Percentiles rank a stretch among this genome's conserved stretches.
Conservation (phyloP, 1,284 basidiomycete genomes). For the Puccinia hordei region DNA sequence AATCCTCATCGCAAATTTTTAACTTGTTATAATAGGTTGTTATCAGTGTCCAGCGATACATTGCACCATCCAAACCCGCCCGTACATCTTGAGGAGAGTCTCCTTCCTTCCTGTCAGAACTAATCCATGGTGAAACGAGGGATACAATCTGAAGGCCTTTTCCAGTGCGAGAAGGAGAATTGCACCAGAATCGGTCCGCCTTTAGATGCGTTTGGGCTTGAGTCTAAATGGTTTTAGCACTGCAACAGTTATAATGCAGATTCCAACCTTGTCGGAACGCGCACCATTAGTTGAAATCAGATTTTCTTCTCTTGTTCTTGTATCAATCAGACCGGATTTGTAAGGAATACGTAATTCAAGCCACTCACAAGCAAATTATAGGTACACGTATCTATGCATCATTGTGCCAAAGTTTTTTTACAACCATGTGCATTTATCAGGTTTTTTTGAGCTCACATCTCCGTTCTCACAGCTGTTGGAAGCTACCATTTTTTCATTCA, state of each 20-base stretch:
- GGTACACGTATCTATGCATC: too few relatives aligned
- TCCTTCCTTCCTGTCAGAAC: background rate
- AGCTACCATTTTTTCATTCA: too few relatives aligned
- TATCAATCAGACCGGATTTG: background rate
- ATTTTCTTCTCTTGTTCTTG: background rate
- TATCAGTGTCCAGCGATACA: slow-evolving; percentile 21
- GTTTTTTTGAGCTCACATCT: too few relatives aligned
- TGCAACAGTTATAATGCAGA: background rate
- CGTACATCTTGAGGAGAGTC: background rate
- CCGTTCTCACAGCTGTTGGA: too few relatives aligned
- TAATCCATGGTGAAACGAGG: too few relatives aligned
- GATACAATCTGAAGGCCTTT: too few relatives aligned
- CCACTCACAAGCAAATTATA: too few relatives aligned
- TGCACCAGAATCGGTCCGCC: background rate
- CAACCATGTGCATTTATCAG: too few relatives aligned
- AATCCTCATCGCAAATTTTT: background rate
- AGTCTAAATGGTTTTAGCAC: background rate
- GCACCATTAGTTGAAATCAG: background rate
- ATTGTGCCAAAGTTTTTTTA: too few relatives aligned
- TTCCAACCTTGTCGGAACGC: background rate
- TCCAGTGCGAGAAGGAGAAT: background rate
- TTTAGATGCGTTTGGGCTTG: background rate
- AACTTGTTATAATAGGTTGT: background rate
- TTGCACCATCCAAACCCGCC: background rate
- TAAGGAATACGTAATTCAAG: too few relatives aligned